phyloP scores from a whole-genome alignment of 495 filamentous ascomycete genomes.

The Neurospora sp. region DNA sequence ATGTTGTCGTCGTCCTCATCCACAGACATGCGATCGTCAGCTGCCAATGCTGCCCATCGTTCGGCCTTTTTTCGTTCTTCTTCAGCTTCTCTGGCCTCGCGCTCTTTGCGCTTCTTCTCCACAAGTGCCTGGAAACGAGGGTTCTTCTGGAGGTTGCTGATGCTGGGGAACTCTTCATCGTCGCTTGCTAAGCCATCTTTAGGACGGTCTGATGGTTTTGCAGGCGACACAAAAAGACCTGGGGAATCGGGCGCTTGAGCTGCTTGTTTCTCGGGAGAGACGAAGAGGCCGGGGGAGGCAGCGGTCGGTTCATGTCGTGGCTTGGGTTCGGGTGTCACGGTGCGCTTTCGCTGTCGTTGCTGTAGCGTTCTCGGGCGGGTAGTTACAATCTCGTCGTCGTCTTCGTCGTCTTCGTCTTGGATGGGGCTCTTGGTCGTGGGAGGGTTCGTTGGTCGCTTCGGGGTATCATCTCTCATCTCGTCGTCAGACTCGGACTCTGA shows the following conservation, averaged over 20 bases:
- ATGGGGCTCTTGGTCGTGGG: conserved; percentile 9
- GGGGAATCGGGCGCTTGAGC: conserved; percentile 13
- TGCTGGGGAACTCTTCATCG: conserved; percentile 33
- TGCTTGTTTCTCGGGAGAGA: conserved; percentile 17
- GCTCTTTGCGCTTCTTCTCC: conserved; percentile 58
- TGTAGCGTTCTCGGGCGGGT: conserved; percentile 22
- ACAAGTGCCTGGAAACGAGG: conserved; percentile 57
- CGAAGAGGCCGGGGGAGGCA: conserved; percentile 31
- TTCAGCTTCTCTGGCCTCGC: conserved; percentile 51
- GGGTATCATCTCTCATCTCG: conserved; percentile 16
- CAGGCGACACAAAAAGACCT: conserved; percentile 34
- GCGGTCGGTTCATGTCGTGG: conserved; percentile 2
- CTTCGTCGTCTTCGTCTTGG: conserved; percentile 14
- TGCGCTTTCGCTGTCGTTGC: conserved; percentile 22
- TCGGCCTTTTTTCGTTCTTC: conserved; percentile 41
- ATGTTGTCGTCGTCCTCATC: conserved; percentile 41
- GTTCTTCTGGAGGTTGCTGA: conserved; percentile 34
- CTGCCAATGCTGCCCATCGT: conserved; percentile 28
- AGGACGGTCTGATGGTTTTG: conserved; percentile 12
- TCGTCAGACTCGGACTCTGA: conserved; percentile 11
- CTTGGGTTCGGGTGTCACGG: conserved; percentile 21
- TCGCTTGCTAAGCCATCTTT: conserved; percentile 32
- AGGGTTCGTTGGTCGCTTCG: conserved; percentile 4
- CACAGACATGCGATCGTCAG: conserved; percentile 18
- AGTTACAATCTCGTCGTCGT: conserved; percentile 18